Percentiles rank a stretch among this genome's conserved stretches.
These are phyloP conservation scores for Chloranthus sessilifolius DNA, from an alignment of 164 flowering plant genomes.

Conservation along the genomic window DNA sequence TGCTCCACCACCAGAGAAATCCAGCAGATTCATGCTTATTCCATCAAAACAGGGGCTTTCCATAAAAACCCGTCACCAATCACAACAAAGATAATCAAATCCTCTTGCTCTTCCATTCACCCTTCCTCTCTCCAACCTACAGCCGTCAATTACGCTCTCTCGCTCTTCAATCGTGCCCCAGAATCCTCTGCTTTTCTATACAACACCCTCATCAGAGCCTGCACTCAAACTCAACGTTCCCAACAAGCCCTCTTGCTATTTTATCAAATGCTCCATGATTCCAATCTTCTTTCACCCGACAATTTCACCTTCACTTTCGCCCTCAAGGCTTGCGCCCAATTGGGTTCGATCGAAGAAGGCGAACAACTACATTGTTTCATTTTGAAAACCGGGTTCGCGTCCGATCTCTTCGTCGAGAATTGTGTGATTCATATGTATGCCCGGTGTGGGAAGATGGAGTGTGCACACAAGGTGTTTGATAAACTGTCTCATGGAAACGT, in stretches of 20 bases:
- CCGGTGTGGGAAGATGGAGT: constrained; percentile 51
- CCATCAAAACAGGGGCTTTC: constrained; percentile 12
- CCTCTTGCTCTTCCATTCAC: constrained; percentile 7
- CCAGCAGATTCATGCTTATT: constrained; percentile 12
- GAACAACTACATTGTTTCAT: constrained; percentile 17
- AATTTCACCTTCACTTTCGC: constrained; percentile 17
- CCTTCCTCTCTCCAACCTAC: background rate
- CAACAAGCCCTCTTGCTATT: constrained; percentile 10
- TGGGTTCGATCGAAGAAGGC: constrained; percentile 13
- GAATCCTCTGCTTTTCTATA: constrained; percentile 13
- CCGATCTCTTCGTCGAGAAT: constrained; percentile 68
- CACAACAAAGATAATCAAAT: constrained; percentile 1
- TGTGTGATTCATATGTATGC: constrained; percentile 62
- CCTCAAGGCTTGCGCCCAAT: constrained; percentile 18
- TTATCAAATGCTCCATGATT: constrained; percentile 7
- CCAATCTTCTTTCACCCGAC: constrained; percentile 2
- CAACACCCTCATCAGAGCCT: constrained; percentile 15
- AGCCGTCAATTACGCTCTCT: constrained; percentile 8
- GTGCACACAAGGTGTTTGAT: constrained; percentile 57
- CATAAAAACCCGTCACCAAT: background rate
- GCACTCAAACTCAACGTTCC: constrained; percentile 6
- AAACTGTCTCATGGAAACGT: constrained; percentile 62
- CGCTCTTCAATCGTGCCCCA: background rate
- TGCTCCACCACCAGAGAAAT: constrained; percentile 11
- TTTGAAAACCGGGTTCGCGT: constrained; percentile 11